Base-by-base conservation (phyloP, 2,329 filamentous ascomycete genomes). In the Fusarium denticulatum region DNA sequence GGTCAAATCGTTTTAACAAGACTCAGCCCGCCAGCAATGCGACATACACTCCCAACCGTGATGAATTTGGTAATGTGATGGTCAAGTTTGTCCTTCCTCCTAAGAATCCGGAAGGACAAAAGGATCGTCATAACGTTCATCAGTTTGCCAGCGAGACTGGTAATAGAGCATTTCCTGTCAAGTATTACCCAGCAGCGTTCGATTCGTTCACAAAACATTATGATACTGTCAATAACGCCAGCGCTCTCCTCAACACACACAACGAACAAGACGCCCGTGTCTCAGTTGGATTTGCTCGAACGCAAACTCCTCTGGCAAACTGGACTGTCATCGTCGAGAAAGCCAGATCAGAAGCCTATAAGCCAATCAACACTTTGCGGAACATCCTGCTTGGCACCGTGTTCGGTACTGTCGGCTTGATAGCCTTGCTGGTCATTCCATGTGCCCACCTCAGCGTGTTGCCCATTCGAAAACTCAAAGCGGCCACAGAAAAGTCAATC, bases 291-390 rank as follows among this genome's bases (percentile, higher is more conserved):
- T 96, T 91, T 77, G 93, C 94, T 13, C 86, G 92, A 16, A 90
- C 93, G 0, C 86, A 89, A 60, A 94, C 88, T 10, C 80, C 83
- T 1, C 83, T 97, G 59, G 93, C 93, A 13, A 90, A 96, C 77
- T 98, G 95, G 95, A 90, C 93, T 10, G 84, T 98, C 7, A 77
- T 97, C 6, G 89, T 97, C 2, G 95, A 97, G 79, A 92, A 96
- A 80, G 86, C 90, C 6, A 90, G 90, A 71, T 80, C 81, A 28
- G 95, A 97, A 81, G 94, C 95, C 1, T 95, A 93, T 83, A 85
- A 86, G 13, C 93, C 95, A 1, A 95, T 97, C 64, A 83, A 86
- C 34, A 91, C 90, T 26, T 85, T 97, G n/a, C 90, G 93, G 26
- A 91, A 92, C 53, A 94, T 97, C 57, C 88, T 98, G 4, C 82